phyloP scores from a whole-genome alignment of 371 early-diverging fungal species.

The Haplosporangium sp. region DNA sequence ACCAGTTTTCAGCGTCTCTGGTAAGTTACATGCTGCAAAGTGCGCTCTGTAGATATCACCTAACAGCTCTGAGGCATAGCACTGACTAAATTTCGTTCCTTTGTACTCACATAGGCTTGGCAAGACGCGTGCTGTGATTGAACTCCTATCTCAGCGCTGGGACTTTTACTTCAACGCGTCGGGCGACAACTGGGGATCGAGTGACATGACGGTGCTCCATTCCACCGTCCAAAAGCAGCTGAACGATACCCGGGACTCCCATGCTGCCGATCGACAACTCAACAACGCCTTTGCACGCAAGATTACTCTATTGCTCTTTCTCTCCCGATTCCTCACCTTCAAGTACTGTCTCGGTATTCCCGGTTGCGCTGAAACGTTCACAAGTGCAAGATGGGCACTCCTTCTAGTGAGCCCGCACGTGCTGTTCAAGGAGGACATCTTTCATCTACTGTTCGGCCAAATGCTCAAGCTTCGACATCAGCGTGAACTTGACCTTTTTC shows the following conservation, averaged over 20 bases:
- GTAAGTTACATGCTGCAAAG: conserved; percentile 9
- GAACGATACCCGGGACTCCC: conserved; percentile 4
- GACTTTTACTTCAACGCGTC: conserved; percentile 30
- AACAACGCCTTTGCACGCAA: conserved; percentile 16
- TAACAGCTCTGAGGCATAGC: not conserved
- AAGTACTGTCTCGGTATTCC: conserved; percentile 18
- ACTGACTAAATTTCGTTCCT: conserved; percentile 1
- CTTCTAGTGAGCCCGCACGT: conserved; percentile 25
- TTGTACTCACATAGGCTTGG: conserved; percentile 21
- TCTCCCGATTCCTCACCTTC: conserved; percentile 26
- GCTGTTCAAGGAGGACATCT: conserved; percentile 14
- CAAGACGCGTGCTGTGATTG: conserved; percentile 27
- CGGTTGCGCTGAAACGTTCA: conserved; percentile 13
- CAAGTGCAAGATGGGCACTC: conserved; percentile 19
- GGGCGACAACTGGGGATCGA: conserved; percentile 15
- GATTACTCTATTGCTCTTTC: conserved; percentile 20
- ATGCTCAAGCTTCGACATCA: conserved; percentile 19
- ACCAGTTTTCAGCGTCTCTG: conserved; percentile 18
- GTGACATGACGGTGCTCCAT: conserved; percentile 18
- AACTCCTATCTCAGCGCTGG: conserved; percentile 27
- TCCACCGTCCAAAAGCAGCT: conserved; percentile 5
- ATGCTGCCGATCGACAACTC: conserved; percentile 7
- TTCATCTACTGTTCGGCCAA: conserved; percentile 5
- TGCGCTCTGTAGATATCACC: conserved; percentile 4
- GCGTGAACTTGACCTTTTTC: not conserved